Evolutionary conservation across 306 rosid species (phyloP).

Genomic region (Begonia masoniana): DNA sequence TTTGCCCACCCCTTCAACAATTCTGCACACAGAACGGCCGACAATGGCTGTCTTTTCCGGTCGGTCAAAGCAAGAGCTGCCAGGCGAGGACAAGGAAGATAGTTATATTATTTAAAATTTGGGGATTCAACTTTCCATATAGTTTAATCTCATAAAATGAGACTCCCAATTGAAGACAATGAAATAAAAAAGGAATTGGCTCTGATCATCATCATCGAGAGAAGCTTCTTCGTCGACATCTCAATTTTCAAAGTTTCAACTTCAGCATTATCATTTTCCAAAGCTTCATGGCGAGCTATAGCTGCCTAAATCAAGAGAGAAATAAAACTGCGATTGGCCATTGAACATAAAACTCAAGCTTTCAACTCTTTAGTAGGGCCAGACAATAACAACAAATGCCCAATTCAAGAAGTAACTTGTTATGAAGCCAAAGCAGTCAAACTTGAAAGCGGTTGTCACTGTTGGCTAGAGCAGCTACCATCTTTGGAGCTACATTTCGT

Average conservation of each 20-base stretch:
- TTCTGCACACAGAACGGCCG: too few relatives aligned
- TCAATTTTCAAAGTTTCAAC: conserved; percentile 42
- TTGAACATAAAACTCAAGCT: background rate
- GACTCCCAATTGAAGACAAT: too few relatives aligned
- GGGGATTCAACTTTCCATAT: too few relatives aligned
- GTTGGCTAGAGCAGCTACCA: conserved; percentile 78
- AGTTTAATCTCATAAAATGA: too few relatives aligned
- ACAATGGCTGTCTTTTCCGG: too few relatives aligned
- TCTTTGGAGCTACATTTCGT: conserved; percentile 75
- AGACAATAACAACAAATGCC: background rate
- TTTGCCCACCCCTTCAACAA: too few relatives aligned
- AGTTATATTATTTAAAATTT: background rate
- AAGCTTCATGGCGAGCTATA: conserved; percentile 76
- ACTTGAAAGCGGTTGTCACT: conserved; percentile 75
- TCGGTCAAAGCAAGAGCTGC: too few relatives aligned
- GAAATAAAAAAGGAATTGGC: conserved; percentile 8
- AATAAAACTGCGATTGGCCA: background rate
- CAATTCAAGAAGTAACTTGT: background rate
- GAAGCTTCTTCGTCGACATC: conserved; percentile 66
- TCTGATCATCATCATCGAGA: conserved; percentile 80
- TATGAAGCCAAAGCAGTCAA: background rate
- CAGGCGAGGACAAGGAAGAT: background rate
- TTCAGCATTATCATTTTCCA: conserved; percentile 81
- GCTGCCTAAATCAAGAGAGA: conserved; percentile 41
- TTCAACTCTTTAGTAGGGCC: background rate